Conservation (phyloP, 2,329 filamentous ascomycete genomes). For the Penicillium sp. region DNA sequence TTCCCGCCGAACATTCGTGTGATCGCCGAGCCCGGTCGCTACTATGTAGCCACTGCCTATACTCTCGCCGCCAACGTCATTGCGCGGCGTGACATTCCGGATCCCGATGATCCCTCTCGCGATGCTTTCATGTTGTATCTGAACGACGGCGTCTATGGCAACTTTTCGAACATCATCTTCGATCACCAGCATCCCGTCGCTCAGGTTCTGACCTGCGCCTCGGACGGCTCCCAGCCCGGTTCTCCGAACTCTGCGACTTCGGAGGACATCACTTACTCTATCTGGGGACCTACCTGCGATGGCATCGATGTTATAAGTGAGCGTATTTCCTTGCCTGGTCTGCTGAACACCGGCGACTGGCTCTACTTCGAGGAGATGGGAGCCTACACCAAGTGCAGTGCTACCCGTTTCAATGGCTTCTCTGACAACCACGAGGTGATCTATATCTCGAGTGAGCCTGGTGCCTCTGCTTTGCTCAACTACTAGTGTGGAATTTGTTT, state of each 20-base stretch:
- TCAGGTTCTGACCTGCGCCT: constrained; percentile 70
- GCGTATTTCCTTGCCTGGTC: constrained; percentile 72
- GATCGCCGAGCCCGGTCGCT: constrained; percentile 94
- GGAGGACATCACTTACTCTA: constrained; percentile 76
- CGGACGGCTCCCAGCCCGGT: constrained; percentile 59
- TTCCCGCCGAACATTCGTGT: constrained; percentile 81
- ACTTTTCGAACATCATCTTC: constrained; percentile 99
- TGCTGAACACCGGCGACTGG: constrained; percentile 93
- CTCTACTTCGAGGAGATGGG: constrained; percentile 99
- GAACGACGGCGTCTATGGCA: constrained; percentile 97
- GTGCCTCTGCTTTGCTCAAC: constrained; percentile 70
- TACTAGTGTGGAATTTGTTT: constrained; percentile 32
- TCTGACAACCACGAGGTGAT: constrained; percentile 87
- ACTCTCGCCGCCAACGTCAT: constrained; percentile 95
- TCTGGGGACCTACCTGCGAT: constrained; percentile 98
- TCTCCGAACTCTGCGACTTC: constrained; percentile 40
- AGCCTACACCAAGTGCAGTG: constrained; percentile 96
- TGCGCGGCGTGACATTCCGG: constrained; percentile 82
- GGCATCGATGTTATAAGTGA: constrained; percentile 93
- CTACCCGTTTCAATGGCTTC: constrained; percentile 97
- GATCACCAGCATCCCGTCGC: constrained; percentile 92
- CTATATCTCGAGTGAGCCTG: constrained; percentile 92
- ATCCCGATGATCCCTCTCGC: constrained; percentile 53
- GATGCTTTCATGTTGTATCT: constrained; percentile 91
- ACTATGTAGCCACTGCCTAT: constrained; percentile 91